Percentiles rank a stretch among this genome's conserved stretches.
phyloP scores from a whole-genome alignment of 2,329 filamentous ascomycete genomes.

The Graphiopsis chlorocephala region DNA sequence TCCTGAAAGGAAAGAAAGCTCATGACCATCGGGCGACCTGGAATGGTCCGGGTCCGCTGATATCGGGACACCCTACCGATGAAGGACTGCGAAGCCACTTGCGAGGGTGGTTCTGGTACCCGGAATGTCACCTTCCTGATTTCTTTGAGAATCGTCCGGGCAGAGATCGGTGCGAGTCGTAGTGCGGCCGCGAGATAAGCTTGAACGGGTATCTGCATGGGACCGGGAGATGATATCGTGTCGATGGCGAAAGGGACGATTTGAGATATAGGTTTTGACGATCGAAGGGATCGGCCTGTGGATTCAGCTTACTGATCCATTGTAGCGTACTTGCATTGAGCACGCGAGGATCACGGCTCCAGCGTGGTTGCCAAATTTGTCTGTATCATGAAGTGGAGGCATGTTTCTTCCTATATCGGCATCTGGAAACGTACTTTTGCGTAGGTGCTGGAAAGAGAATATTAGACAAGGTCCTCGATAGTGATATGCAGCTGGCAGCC shows the following conservation, averaged over 20 bases:
- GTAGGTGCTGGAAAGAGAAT: background rate
- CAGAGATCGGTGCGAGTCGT: background rate
- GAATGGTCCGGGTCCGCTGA: background rate
- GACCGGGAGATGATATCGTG: background rate
- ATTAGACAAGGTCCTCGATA: background rate
- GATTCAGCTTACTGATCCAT: too few species aligned
- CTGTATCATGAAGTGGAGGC: too few species aligned
- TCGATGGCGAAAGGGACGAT: background rate
- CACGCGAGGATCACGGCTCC: too few species aligned
- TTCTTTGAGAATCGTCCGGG: background rate
- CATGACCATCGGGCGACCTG: background rate
- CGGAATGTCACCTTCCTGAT: background rate
- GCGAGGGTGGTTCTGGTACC: background rate
- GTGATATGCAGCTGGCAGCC: background rate
- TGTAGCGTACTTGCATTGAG: too few species aligned
- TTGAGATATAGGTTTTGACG: background rate
- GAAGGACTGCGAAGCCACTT: background rate
- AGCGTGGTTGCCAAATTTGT: too few species aligned
- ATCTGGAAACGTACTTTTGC: background rate
- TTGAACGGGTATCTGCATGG: background rate
- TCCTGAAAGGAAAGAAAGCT: background rate
- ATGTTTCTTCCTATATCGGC: background rate
- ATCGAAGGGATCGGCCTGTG: background rate
- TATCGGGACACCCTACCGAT: background rate
- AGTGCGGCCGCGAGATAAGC: background rate